Evolutionary conservation across 2,329 filamentous ascomycete species (phyloP).

Genomic region (Aspergillus niger): DNA sequence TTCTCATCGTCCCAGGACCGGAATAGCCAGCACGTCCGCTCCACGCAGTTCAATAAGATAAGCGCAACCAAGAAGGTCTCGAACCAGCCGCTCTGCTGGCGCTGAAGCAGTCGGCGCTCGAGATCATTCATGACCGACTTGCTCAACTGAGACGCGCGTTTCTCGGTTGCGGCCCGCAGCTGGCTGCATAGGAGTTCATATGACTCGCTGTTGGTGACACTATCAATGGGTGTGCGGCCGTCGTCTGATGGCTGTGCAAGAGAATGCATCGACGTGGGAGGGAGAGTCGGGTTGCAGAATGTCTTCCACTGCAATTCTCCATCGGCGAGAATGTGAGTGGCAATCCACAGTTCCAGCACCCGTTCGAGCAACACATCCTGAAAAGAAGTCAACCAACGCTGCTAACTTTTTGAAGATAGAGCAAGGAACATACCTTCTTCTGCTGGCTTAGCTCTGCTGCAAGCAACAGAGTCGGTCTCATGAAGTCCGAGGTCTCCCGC

Average conservation of each 20-base stretch:
- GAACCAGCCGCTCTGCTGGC: conserved; percentile 59
- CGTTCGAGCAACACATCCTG: conserved; percentile 53
- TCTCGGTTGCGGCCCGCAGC: conserved; percentile 57
- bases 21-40: conserved; percentile 62
- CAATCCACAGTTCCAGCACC: conserved; percentile 59
- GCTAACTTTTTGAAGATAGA: neutral
- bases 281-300: conserved; percentile 49
- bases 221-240: conserved; percentile 43
- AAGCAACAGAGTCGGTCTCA: conserved; percentile 52
- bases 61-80: conserved; percentile 62
- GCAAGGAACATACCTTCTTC: conserved; percentile 37
- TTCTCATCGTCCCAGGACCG: conserved; percentile 52
- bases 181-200: conserved; percentile 56
- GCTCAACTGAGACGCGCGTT: conserved; percentile 54
- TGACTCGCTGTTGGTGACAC: conserved; percentile 45
- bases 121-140: conserved; percentile 61
- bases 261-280: conserved; percentile 39
- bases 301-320: conserved; percentile 52
- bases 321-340: conserved; percentile 57
- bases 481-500: conserved; percentile 53
- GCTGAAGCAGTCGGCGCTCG: conserved; percentile 61
- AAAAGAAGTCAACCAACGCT: neutral
- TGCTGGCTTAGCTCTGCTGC: conserved; percentile 41
- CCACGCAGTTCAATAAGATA: conserved; percentile 61
- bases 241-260: conserved; percentile 43